These are phyloP conservation scores for Lactarius akahatsu DNA, from an alignment of 768 basidiomycete genomes.

Conservation along the genomic window DNA sequence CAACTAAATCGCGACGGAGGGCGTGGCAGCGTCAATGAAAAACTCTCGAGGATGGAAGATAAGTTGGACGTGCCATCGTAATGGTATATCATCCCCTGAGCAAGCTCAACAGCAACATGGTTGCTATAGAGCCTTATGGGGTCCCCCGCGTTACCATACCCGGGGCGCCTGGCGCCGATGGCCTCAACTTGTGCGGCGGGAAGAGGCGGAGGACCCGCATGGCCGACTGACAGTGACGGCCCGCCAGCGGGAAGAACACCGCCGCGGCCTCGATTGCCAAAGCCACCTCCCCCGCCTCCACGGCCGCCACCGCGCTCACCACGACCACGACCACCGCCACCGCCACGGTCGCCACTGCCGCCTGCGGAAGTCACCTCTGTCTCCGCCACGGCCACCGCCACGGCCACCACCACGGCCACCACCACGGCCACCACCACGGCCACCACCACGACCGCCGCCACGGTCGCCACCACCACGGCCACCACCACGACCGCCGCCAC, in stretches of 20 bases:
- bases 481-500: neutral
- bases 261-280: neutral
- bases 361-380: neutral
- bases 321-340: neutral
- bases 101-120: conserved; percentile 62
- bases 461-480: neutral
- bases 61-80: conserved; percentile 62
- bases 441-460: neutral
- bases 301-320: conserved; percentile 33
- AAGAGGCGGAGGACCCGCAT: conserved; percentile 25
- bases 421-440: neutral
- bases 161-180: conserved; percentile 66
- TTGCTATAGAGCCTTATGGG: conserved; percentile 48
- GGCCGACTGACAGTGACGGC: neutral
- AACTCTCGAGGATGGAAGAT: neutral
- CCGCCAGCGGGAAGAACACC: neutral
- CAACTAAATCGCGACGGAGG: conserved; percentile 36
- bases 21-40: neutral
- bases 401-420: conserved; percentile 19
- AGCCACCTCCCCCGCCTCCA: conserved; percentile 6
- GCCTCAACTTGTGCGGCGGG: conserved; percentile 43
- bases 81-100: conserved; percentile 63
- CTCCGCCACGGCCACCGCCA: conserved; percentile 32
- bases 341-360: conserved; percentile 23
- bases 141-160: conserved; percentile 57